These are phyloP conservation scores for Articulospora tetracladia DNA, from an alignment of 495 filamentous ascomycete genomes.

Conservation along the genomic window DNA sequence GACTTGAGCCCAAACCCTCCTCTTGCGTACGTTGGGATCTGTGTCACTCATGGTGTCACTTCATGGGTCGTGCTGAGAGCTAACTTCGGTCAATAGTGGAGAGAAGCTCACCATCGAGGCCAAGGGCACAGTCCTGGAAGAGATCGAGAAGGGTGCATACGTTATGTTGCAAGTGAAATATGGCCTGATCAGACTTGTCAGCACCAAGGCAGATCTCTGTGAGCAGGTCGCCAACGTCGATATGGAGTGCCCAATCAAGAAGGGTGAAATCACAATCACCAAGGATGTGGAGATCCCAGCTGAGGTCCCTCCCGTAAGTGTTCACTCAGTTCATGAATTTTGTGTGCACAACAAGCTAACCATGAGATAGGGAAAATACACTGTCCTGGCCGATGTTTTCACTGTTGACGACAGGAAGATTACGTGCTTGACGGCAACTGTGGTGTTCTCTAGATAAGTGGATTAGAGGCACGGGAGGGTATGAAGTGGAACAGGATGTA, in stretches of 20 bases:
- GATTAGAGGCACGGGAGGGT: neutral
- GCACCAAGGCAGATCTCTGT: slow-evolving; percentile 75
- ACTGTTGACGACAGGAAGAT: slow-evolving; percentile 63
- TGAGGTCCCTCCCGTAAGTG: slow-evolving; percentile 82
- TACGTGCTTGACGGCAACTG: slow-evolving; percentile 73
- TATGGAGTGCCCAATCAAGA: slow-evolving; percentile 79
- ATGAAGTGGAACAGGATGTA: neutral
- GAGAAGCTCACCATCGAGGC: slow-evolving; percentile 74
- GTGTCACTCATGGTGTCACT: neutral
- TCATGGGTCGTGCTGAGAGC: neutral
- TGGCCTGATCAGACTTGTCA: slow-evolving; percentile 85
- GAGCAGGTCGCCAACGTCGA: slow-evolving; percentile 85
- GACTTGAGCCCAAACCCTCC: slow-evolving; percentile 86
- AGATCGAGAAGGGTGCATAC: slow-evolving; percentile 71
- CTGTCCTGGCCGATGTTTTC: slow-evolving; percentile 80
- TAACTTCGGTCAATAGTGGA: slow-evolving; percentile 53
- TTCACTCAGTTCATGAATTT: neutral
- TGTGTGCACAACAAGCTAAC: neutral
- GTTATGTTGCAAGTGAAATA: slow-evolving; percentile 87
- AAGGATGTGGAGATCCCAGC: slow-evolving; percentile 84
- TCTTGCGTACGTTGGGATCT: slow-evolving; percentile 58
- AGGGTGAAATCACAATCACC: slow-evolving; percentile 64
- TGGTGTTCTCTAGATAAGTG: slow-evolving; percentile 35
- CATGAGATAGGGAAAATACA: slow-evolving; percentile 72
- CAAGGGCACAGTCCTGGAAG: slow-evolving; percentile 61